These are phyloP conservation scores for Verticillium nonalfalfae DNA, from an alignment of 2,329 filamentous ascomycete genomes.

Conservation along the genomic window DNA sequence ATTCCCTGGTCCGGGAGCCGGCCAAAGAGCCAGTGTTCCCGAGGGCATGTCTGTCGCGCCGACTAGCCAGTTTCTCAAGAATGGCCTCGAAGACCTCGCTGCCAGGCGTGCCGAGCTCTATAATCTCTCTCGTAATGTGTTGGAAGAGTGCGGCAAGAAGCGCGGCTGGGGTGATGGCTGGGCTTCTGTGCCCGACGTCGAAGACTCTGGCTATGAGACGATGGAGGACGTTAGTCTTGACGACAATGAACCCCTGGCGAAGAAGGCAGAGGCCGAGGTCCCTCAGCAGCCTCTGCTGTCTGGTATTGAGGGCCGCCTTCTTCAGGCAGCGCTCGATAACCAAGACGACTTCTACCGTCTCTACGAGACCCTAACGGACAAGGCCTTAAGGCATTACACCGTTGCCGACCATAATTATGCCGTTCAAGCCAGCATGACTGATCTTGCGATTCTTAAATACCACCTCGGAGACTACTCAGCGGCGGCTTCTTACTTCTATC, in stretches of 20 bases:
- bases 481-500: constrained; percentile 72
- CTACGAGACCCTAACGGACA: constrained; percentile 75
- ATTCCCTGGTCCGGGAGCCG: constrained; percentile 40
- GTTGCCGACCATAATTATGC: constrained; percentile 74
- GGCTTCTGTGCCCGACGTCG: constrained; percentile 50
- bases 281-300: not conserved
- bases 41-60: constrained; percentile 28
- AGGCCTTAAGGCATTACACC: constrained; percentile 75
- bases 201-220: constrained; percentile 31
- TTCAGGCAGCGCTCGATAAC: constrained; percentile 56
- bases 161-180: constrained; percentile 74
- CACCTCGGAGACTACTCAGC: constrained; percentile 65
- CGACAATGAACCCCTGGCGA: constrained; percentile 18
- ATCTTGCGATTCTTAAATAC: constrained; percentile 80
- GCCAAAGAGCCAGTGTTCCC: constrained; percentile 26
- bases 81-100: constrained; percentile 74
- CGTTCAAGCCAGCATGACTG: constrained; percentile 70
- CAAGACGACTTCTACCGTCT: constrained; percentile 58
- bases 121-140: constrained; percentile 69
- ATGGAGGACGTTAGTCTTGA: constrained; percentile 51
- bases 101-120: constrained; percentile 78
- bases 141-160: constrained; percentile 67
- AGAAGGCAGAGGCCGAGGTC: constrained; percentile 2
- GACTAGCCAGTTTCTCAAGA: constrained; percentile 46
- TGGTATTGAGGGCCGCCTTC: constrained; percentile 49